Evolutionary conservation across 2,329 filamentous ascomycete genomes (phyloP), one percentile per base, ranked within the genome.

Genomic region (Cadophora sp.): DNA sequence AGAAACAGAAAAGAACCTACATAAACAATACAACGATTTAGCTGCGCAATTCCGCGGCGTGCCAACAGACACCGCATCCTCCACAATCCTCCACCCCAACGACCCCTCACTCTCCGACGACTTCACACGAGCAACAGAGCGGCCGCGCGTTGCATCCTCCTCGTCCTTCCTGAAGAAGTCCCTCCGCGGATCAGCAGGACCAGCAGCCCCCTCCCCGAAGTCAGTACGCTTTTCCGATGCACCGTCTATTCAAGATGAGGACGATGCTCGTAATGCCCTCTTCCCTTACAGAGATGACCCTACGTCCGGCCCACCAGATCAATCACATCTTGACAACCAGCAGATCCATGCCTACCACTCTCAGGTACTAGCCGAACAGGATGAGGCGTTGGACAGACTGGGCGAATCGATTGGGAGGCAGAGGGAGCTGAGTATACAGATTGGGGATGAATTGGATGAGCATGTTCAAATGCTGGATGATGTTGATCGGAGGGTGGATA

Each of bases 401-500:
- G 93, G 94, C n/a, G 88, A 89, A 76, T 93, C 89, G 67, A 97
- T 99, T 73, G 87, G 92, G 4, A 88, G 96, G 48, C 96, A 98
- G 83, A 86, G 97, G 61, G 93, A 98, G 82, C 84, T 99, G 70
- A 94, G 91, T 77, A 97, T 97, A 83, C 93, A 96, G 82, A 98
- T 99, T 76, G 95, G 96, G 34, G 92, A 97, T 79, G 96, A 99
- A 84, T 85, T 99, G 43, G 96, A 98, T 75, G 91, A 89, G 73
- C 96, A 99, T 76, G 92, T 97, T 46, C 86, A 91, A 74, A 84
- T 99, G 84, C 84, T 99, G 34, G 95, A 97, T 78, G 95, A 97
- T 75, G 89, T 97, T 55, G 96, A 98, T 77, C 86, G 87, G 55
- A 86, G 91, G 24, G 92, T 94, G 8, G 94, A 97, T 78, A 84